A percentile compares a stretch with the other conserved stretches of the same genome.
These are phyloP conservation scores for Rhizopogon vesiculosus DNA, from an alignment of 768 basidiomycete species.

Conservation along the genomic window DNA sequence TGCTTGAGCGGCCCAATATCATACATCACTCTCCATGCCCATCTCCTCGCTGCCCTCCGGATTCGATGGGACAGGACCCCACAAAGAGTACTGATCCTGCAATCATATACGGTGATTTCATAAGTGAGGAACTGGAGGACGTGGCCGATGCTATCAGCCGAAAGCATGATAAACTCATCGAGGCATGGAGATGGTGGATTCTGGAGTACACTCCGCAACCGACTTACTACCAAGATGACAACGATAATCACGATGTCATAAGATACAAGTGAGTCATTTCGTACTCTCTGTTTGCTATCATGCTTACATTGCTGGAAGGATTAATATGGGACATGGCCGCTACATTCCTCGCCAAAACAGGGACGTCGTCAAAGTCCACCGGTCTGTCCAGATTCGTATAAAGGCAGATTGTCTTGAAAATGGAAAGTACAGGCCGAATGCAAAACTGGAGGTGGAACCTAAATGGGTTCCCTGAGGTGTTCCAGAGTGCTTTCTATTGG, in stretches of 20 bases:
- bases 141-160: slow-evolving; percentile 48
- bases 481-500: too few relatives aligned
- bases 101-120: slow-evolving; percentile 13
- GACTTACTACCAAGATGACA: slow-evolving; percentile 21
- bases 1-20: slow-evolving; percentile 34
- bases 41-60: slow-evolving; percentile 10
- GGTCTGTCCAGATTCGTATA: slow-evolving; percentile 46
- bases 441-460: slow-evolving; percentile 31
- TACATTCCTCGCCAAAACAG: slow-evolving; percentile 34
- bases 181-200: slow-evolving; percentile 55
- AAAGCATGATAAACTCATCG: slow-evolving; percentile 53
- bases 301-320: slow-evolving; percentile 5
- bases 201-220: slow-evolving; percentile 49
- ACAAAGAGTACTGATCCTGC: neutral
- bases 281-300: neutral
- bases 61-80: neutral
- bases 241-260: slow-evolving; percentile 11
- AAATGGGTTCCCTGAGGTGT: slow-evolving; percentile 20
- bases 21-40: slow-evolving; percentile 18
- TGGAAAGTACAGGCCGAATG: slow-evolving; percentile 36
- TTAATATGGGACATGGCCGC: slow-evolving; percentile 39
- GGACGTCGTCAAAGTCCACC: slow-evolving; percentile 37
- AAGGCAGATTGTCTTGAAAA: slow-evolving; percentile 35
- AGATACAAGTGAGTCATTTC: slow-evolving; percentile 12
- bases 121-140: slow-evolving; percentile 61